These are phyloP conservation scores for Hyaloscypha bicolor DNA, from an alignment of 495 filamentous ascomycete genomes.

Conservation along the genomic window DNA sequence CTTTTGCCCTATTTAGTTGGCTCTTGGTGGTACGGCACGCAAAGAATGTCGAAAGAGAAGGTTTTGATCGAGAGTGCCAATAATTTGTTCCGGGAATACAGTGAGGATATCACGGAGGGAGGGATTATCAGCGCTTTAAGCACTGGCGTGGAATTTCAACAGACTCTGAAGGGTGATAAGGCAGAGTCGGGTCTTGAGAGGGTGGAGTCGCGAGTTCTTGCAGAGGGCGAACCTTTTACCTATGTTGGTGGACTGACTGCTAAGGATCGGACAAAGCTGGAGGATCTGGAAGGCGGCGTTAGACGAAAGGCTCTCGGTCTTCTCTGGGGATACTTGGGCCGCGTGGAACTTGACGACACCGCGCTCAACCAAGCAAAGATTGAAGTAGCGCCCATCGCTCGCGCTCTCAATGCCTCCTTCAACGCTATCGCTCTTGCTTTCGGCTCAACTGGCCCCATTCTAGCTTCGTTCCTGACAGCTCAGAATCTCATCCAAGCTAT, in stretches of 20 bases:
- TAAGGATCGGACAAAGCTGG: constrained; percentile 70
- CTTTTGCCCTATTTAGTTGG: constrained; percentile 92
- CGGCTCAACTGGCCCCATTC: constrained; percentile 76
- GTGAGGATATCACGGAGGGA: constrained; percentile 76
- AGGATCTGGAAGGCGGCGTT: constrained; percentile 67
- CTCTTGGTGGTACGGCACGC: constrained; percentile 98
- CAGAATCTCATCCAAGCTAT: constrained; percentile 91
- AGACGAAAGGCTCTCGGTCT: constrained; percentile 85
- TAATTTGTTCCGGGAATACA: constrained; percentile 89
- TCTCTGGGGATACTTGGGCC: constrained; percentile 92
- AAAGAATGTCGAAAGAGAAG: constrained; percentile 86
- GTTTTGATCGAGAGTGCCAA: constrained; percentile 90
- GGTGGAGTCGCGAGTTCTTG: constrained; percentile 75
- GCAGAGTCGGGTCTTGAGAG: constrained; percentile 75
- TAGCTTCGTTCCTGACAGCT: constrained; percentile 78
- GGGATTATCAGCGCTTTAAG: constrained; percentile 80
- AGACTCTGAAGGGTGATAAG: constrained; percentile 67
- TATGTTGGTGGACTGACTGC: constrained; percentile 59
- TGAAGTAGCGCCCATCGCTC: constrained; percentile 83
- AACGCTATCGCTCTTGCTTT: constrained; percentile 84
- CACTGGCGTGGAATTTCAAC: constrained; percentile 76
- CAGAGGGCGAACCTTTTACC: constrained; percentile 52
- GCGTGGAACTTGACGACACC: constrained; percentile 73
- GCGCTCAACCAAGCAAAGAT: constrained; percentile 72
- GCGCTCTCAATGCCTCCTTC: constrained; percentile 83